Evolutionary conservation across 192 early-diverging fungal species (phyloP).

Genomic region (Coemansia sp.): DNA sequence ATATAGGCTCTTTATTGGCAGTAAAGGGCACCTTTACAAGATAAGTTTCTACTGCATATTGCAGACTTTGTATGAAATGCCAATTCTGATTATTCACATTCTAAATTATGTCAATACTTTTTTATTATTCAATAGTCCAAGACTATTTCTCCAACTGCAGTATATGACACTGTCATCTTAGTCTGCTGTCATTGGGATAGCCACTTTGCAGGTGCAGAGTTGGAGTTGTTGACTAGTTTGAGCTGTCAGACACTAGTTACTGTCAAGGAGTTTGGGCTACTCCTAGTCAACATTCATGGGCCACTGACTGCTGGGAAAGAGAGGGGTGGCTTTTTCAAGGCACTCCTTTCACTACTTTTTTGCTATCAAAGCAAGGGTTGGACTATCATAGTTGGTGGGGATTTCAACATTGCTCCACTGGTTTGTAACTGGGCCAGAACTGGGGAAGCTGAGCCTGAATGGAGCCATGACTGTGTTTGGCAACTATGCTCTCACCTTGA

Average conservation of each 20-base stretch:
- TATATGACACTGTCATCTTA: background rate
- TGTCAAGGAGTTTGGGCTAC: background rate
- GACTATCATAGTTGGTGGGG: background rate
- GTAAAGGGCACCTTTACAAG: background rate
- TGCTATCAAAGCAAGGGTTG: background rate
- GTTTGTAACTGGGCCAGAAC: background rate
- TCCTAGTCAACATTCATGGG: background rate
- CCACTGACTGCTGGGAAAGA: background rate
- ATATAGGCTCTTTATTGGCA: background rate
- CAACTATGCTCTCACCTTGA: background rate
- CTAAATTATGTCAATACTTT: background rate
- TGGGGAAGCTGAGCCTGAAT: background rate
- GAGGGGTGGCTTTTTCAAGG: background rate
- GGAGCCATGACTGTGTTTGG: background rate
- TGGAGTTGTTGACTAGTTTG: background rate
- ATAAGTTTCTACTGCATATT: background rate
- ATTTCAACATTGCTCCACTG: background rate
- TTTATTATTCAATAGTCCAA: background rate
- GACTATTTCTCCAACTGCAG: background rate
- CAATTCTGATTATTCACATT: background rate
- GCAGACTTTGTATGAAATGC: background rate
- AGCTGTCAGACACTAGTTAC: background rate
- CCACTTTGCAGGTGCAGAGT: background rate
- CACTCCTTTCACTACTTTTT: background rate
- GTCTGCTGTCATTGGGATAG: background rate